Base-by-base conservation (phyloP, 306 rosid genomes). In the Castanea crenata region DNA sequence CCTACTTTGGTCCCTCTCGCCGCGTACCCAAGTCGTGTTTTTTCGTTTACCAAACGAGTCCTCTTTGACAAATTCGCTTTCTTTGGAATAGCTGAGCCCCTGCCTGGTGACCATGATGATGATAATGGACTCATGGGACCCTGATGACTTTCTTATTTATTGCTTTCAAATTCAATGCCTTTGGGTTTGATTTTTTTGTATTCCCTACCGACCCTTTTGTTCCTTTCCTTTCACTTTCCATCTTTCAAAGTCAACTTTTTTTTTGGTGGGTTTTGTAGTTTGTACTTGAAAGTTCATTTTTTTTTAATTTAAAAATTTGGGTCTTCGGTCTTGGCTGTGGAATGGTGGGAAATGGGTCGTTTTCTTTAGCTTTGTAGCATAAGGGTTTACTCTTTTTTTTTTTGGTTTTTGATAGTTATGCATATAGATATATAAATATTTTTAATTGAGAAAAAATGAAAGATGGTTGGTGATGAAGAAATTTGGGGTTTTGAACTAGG, bases 161-260 rank as follows among this genome's bases (percentile, higher is more conserved):
- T 0, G 55, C 8, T 59, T 44, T 73, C 72, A 12, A 74, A 55
- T 44, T 75, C 69, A 12, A 74, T 77, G 32, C 78, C 55, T 69
- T 55, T 21, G 8, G 52, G 63, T 87, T 78, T 79, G 81, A 86
- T 83, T 80, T 25, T 76, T 76, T 78, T 55, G 14, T 5, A 69
- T 76, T 46, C 72, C 62, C 85, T 75, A 78, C 87, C n/a, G n/a
- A 14, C 70, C 38, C 16, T 46, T 56, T 61, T 79, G 61, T 51
- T 59, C 21, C 4, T 6, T 69, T 61, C 9, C 32, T 85, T 75
- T 70, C 49, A 15, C 69, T 56, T 49, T 20, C 15, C 59, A 20
- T 56, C 73, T 16, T 82, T 80, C 55, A 73, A 70, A 62, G 93
- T 89, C 94, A 84, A 83, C 64, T 31, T 83, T 85, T 83, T 64